phyloP scores from a whole-genome alignment of 2,329 filamentous ascomycete genomes.

The Hypomyces perniciosus region DNA sequence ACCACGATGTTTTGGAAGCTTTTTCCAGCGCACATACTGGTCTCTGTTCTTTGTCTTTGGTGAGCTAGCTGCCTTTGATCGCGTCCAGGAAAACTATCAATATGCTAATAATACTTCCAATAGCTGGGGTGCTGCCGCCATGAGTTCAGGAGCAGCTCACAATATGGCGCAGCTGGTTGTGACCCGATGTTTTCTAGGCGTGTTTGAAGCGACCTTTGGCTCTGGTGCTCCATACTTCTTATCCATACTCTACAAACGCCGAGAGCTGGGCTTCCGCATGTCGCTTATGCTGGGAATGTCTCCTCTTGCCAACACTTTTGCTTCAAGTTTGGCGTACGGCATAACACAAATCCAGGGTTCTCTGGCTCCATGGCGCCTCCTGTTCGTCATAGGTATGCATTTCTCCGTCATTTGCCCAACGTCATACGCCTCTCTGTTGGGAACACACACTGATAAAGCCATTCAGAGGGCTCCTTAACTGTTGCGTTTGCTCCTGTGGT shows the following conservation, averaged over 20 bases:
- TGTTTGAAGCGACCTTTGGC: constrained; percentile 38
- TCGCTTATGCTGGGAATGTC: constrained; percentile 65
- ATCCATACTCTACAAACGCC: constrained; percentile 41
- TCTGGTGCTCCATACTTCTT: constrained; percentile 38
- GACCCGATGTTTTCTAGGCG: constrained; percentile 25
- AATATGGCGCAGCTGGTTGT: constrained; percentile 15
- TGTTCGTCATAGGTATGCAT: constrained; percentile 50
- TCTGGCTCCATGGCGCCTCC: constrained; percentile 57
- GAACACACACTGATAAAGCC: background rate
- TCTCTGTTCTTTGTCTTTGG: constrained; percentile 11
- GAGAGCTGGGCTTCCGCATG: constrained; percentile 63
- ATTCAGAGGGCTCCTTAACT: constrained; percentile 50
- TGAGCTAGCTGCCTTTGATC: constrained; percentile 1
- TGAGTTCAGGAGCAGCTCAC: background rate
- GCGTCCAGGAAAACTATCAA: too few relatives aligned
- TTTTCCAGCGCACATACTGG: constrained; percentile 11
- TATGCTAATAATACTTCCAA: background rate
- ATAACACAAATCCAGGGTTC: constrained; percentile 53
- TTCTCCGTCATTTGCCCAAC: background rate
- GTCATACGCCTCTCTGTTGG: background rate
- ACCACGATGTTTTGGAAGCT: constrained; percentile 12
- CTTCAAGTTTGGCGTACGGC: constrained; percentile 58
- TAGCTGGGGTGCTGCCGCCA: background rate
- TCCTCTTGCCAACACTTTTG: constrained; percentile 62
- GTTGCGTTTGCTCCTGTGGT: constrained; percentile 47